Base-by-base conservation (phyloP, 495 filamentous ascomycete genomes). In the Xylona heveae region DNA sequence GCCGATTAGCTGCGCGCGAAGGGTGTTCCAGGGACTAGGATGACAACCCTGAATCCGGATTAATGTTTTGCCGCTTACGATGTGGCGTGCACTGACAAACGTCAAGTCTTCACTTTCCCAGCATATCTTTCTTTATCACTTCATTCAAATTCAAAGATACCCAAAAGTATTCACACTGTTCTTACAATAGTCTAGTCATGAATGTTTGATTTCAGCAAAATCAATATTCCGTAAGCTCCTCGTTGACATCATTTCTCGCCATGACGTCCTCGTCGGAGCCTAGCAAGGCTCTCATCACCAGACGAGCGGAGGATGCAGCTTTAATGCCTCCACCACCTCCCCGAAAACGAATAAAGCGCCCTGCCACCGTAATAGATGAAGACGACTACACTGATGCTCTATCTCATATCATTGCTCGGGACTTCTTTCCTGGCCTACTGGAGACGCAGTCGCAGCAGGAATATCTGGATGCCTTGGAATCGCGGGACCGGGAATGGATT, bases 391-490 rank as follows among this genome's bases (percentile, higher is more conserved):
- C 81, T 16, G 69, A 78, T 34, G 78, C 78, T 6, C 56, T 97
- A 17, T 91, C 85, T 1, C 74, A 93, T 30, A 95, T 97, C 42
- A 93, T 95, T 33, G 78, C 79, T 19, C 78, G 90, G 24, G 90
- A 97, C 54, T 97, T 88, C 61, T 97, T 94, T 50, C 88, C 88
- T 0, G 88, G 84, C 2, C 61, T 97, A 0, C 58, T 84, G 1
- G 84, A 95, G 43, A 71, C 68, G 19, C 69, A 92, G 38, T 68
- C 70, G 3, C 82, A 92, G 44, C 72, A 84, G 42, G 88, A 97
- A 41, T 94, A 93, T 45, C 58, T 97, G 17, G 74, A 90, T 43
- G 88, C 88, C 0, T 52, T 94, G 6, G 81, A 88, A 8, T 88
- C 80, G 4, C 68, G 72, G 22, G 74, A 97, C 49, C 54, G 61